phyloP scores from a whole-genome alignment of 2,329 filamentous ascomycete species.

The Passalora sequoiae region DNA sequence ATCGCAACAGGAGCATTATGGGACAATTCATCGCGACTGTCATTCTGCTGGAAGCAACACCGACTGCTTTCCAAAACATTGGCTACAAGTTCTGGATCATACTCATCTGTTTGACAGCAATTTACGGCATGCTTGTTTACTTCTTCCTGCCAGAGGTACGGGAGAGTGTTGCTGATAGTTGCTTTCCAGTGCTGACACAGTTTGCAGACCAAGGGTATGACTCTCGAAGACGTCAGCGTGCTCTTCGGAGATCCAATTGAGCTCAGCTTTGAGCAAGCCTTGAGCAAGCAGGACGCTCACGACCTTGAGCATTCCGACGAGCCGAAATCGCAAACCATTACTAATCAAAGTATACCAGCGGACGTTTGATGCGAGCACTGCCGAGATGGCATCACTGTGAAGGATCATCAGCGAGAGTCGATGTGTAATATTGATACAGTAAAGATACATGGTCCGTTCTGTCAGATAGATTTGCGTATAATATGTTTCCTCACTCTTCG shows the following conservation, averaged over 20 bases:
- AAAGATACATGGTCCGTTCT: no score
- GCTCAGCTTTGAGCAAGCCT: conserved; percentile 16
- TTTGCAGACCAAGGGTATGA: conserved; percentile 14
- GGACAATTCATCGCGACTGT: no score
- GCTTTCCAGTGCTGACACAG: not conserved
- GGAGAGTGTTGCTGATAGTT: no score
- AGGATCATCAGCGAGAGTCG: no score
- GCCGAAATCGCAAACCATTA: not conserved
- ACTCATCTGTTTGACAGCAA: conserved; percentile 13
- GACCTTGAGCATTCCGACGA: not conserved
- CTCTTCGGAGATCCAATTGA: conserved; percentile 17
- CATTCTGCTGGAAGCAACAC: conserved; percentile 16
- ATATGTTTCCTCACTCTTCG: conserved; percentile 22
- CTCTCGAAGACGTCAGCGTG: conserved; percentile 13
- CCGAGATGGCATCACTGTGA: no score
- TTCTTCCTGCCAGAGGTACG: conserved; percentile 12
- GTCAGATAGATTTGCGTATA: conserved; percentile 26
- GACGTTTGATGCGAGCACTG: not conserved
- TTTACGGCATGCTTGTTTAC: conserved; percentile 11
- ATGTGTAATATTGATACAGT: no score
- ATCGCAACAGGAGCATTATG: no score
- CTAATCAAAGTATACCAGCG: not conserved
- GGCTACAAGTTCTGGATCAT: conserved; percentile 18
- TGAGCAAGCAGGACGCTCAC: conserved; percentile 9
- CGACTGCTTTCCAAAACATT: conserved; percentile 14